These are phyloP conservation scores for Aspergillus sergii DNA, from an alignment of 2,329 filamentous ascomycete species.

Conservation along the genomic window DNA sequence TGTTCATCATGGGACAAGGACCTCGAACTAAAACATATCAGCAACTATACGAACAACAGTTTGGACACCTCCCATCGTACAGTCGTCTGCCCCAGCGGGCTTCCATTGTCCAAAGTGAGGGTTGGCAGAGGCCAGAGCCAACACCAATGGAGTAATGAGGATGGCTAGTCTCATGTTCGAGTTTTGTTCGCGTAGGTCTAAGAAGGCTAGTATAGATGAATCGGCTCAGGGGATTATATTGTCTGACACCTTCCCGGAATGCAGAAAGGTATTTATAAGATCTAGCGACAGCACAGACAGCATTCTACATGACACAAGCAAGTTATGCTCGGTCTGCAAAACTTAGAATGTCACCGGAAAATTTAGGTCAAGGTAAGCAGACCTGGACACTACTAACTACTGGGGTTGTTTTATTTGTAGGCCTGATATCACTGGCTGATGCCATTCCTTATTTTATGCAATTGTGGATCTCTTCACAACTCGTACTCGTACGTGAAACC, in stretches of 20 bases:
- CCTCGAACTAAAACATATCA: slow-evolving; percentile 21
- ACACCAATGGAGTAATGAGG: background rate
- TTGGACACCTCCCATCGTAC: background rate
- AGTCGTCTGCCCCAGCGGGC: background rate
- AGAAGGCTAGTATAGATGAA: background rate
- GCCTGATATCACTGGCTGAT: background rate
- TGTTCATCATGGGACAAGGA: slow-evolving; percentile 57
- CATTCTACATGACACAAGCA: background rate
- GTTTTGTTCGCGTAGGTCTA: background rate
- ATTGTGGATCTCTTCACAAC: background rate
- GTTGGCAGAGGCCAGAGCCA: background rate
- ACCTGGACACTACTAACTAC: too few relatives aligned
- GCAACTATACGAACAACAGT: background rate
- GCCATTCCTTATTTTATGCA: background rate
- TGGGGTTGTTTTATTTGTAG: background rate
- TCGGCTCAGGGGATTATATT: background rate
- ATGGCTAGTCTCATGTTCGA: background rate
- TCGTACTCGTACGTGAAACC: background rate
- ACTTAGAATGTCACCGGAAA: background rate
- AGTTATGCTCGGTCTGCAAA: background rate
- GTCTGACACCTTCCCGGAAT: background rate
- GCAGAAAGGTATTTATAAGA: background rate
- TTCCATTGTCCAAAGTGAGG: slow-evolving; percentile 1
- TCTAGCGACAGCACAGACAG: background rate
- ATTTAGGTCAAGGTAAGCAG: background rate